Percentiles rank a stretch among this genome's conserved stretches.
Evolutionary conservation across 1,284 basidiomycete species (phyloP).

Genomic region (Agaricales sp.): DNA sequence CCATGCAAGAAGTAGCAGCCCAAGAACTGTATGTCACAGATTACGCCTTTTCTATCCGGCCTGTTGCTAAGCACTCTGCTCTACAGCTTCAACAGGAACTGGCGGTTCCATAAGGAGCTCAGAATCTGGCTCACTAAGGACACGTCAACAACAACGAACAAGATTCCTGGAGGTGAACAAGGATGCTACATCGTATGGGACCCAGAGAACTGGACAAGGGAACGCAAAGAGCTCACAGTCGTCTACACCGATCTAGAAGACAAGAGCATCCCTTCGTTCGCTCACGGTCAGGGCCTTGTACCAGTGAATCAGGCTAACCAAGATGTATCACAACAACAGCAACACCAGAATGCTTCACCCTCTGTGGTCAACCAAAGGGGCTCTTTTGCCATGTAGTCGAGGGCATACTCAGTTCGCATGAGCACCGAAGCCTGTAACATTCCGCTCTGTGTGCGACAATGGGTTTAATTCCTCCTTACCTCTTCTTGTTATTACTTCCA

Average conservation of each 20-base stretch:
- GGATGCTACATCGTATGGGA: slow-evolving; percentile 92
- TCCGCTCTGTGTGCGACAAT: too few relatives aligned
- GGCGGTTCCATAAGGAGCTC: slow-evolving; percentile 95
- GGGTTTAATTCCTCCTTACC: too few relatives aligned
- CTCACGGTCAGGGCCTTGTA: slow-evolving; percentile 41
- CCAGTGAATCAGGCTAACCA: slow-evolving; percentile 17
- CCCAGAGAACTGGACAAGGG: slow-evolving; percentile 81
- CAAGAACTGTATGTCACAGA: slow-evolving; percentile 89
- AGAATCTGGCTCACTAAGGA: slow-evolving; percentile 96
- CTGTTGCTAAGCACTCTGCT: slow-evolving; percentile 5
- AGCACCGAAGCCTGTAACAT: too few relatives aligned
- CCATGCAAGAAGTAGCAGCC: slow-evolving; percentile 90
- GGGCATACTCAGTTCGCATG: too few relatives aligned
- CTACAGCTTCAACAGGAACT: slow-evolving; percentile 85
- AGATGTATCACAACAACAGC: slow-evolving; percentile 13
- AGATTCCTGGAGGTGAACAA: slow-evolving; percentile 83
- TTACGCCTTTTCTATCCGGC: slow-evolving; percentile 13
- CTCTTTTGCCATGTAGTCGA: slow-evolving; percentile 33
- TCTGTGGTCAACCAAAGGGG: slow-evolving; percentile 20
- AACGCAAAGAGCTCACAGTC: slow-evolving; percentile 80
- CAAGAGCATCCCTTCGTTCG: slow-evolving; percentile 60
- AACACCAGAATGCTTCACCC: slow-evolving; percentile 12
- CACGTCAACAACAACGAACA: slow-evolving; percentile 72
- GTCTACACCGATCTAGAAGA: slow-evolving; percentile 83
- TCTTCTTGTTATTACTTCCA: too few relatives aligned